These are phyloP conservation scores for Phaffia rhodozyma DNA, from an alignment of 1,284 basidiomycete species.

Conservation along the genomic window DNA sequence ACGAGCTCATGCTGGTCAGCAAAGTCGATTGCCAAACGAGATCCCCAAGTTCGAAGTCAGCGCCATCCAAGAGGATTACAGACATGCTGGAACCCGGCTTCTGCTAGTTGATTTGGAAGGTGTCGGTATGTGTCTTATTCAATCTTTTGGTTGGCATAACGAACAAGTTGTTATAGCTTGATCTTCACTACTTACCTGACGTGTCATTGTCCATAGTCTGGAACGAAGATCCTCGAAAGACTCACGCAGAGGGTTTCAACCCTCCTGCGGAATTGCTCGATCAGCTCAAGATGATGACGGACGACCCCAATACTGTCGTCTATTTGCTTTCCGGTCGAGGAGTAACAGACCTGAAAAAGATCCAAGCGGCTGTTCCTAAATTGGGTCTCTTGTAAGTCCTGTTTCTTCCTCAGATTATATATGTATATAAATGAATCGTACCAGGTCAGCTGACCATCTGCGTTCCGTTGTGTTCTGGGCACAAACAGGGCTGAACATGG, in stretches of 20 bases:
- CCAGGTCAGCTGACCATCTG: not conserved
- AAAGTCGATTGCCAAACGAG: conserved; percentile 14
- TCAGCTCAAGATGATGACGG: conserved; percentile 8
- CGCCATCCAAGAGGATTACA: conserved; percentile 48
- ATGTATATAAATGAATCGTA: too few relatives aligned
- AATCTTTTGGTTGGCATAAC: not conserved
- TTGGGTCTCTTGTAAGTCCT: conserved; percentile 59
- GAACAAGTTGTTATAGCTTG: not conserved
- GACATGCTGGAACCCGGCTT: conserved; percentile 51
- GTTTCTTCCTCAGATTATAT: not conserved
- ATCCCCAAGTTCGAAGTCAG: conserved; percentile 27
- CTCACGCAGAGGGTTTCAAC: conserved; percentile 22
- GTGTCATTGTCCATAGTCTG: conserved; percentile 37
- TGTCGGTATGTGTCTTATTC: conserved; percentile 31
- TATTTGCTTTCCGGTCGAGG: conserved; percentile 70
- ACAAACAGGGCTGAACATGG: conserved; percentile 62
- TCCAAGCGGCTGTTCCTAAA: conserved; percentile 49
- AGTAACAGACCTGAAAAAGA: conserved; percentile 49
- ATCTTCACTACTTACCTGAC: not conserved
- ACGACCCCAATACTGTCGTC: conserved; percentile 44
- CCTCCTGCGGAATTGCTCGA: conserved; percentile 6
- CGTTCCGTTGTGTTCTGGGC: not conserved
- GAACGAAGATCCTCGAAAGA: conserved; percentile 29
- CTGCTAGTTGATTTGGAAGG: conserved; percentile 70
- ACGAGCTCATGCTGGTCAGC: conserved; percentile 16